Base-by-base conservation (phyloP, 2,329 filamentous ascomycete species). In the Polytolypa hystricis region DNA sequence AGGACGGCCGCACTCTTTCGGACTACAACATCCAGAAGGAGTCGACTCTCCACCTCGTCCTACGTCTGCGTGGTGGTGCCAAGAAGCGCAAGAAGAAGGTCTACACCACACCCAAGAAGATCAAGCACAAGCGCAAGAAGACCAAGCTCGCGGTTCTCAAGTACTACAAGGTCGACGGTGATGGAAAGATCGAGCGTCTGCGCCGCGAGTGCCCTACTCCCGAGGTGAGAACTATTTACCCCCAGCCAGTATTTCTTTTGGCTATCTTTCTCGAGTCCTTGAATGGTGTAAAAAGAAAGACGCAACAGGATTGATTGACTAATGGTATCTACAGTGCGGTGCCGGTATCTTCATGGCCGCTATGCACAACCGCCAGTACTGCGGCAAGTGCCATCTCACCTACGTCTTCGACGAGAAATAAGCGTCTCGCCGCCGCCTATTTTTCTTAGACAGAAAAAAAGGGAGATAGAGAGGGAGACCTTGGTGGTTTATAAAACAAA, bases 91-190 rank as follows among this genome's bases (percentile, higher is more conserved):
- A 98, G 85, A 94, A 94, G 86, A 98, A 98, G 87, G 91, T 98
- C 57, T 98, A 98, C 84, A 96, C 85, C 67, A 98, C 91, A 62
- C 91, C 91, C 69, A 98, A 98, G 87, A 98, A 98, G 86, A 98
- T 98, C 83, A 98, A 98, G 91, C 91, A 98, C 82, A 98, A 98
- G 87, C 83, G 86, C 77, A 98, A 96, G 86, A 98, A 98, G 89
- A 94, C 84, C 80, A 98, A 98, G 83, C 75, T 98, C 69, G 91
- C 91, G 61, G 89, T 98, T 57, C 87, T 98, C 70, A 98, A 98
- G 82, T 98, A 98, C 84, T 98, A 98, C 84, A 98, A 98, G 84
- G 91, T 98, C 59, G 91, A 96, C 70, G 85, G 84, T 58, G 91
- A 98, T 62, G 91, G 93, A 71, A 96, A 96, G 82, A 96, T 98